Evolutionary conservation across 1,139 yeast genomes (phyloP), one percentile per base, ranked within the genome.

Genomic region (Hyphopichia buzzinii): DNA sequence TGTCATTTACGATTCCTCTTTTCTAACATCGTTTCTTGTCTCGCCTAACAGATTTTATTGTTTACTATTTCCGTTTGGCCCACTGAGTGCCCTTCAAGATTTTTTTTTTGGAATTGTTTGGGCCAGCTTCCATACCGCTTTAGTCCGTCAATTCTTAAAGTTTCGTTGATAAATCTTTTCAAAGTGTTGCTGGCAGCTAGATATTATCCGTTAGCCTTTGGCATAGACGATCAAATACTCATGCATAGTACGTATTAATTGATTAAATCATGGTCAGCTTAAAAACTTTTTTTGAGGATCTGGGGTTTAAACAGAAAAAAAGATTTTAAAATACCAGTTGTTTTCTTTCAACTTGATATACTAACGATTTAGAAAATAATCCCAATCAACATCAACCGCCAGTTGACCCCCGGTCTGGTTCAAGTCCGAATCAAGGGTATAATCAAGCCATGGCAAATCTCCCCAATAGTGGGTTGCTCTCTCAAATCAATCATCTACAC

Each of bases 401-500:
- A 19, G 10, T 19, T 19, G 23, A 19, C 10, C 23, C 23, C 23
- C 23, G 23, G 23, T 19, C 23, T 19, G 23, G 23, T 19, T 19
- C 23, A 19, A 19, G 23, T 19, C 23, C 23, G 23, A 19, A 19
- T 19, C 23, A 19, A 19, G 23, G 23, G 8, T 19, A 19, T 19
- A 19, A 10, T 19, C 6, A 19, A 7, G 10, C 6, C 23, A 31
- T 31, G 34, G 24, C 34, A 3, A 31, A 17, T 25, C 13, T 31
- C 5, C 8, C 17, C 15, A 31, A 31, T 25, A 10, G 22, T 14
- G 34, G 30, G 8, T 13, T 31, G 6, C 13, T 31, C 4, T 24
- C 29, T 19, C 34, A 31, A 8, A 25, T 31, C 10, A 31, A 17
- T 13, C 29, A 31, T 26, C 13, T 31, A n/a, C 26, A 16, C 23